Evolutionary conservation across 805 yeast species (phyloP), one percentile per base, ranked within the genome.

Genomic region (Kuraishia floccosa): DNA sequence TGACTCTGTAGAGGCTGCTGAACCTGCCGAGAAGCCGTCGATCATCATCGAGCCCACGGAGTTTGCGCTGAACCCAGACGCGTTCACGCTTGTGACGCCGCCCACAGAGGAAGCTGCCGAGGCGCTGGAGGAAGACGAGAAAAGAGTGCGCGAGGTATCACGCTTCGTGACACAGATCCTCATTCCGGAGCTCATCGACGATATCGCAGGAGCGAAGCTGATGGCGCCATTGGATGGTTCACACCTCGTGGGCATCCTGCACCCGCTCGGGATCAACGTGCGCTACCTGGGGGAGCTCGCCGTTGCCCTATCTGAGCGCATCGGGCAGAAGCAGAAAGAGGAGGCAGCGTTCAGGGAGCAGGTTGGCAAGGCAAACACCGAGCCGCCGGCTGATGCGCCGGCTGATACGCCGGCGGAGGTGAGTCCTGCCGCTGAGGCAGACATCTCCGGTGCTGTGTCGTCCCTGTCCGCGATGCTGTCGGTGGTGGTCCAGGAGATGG

Each of bases 221-320:
- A 57, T 66, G 30, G 69, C 76, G 24, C 96, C 97, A 27, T 60
- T 81, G 34, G 94, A 86, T 49, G 96, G 97, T 40, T 48, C 56
- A 3, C 91, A 86, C 45, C 67, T 91, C 43, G 58, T 82, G 13
- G 59, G 64, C 25, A 50, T 65, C 32, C 54, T 89, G 55, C 98
- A 91, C 54, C 70, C 69, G 39, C 61, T 64, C 33, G 98, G 98
- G 63, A 76, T 89, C 51, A 87, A 85, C 52, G 50, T 87, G 56
- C 79, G 97, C 60, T 89, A 89, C 49, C 64, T 89, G 45, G 96
- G 96, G 36, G 52, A 46, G 12, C 48, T 83, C 39, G 76, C 76
- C 15, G 46, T 50, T 21, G 28, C 26, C 23, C 35, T 14, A 39
- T 35, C 5, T 48, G 44, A 19, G 46, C 44, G 15, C 47, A 53